A percentile compares a stretch with the other conserved stretches of the same genome.
These are phyloP conservation scores for Casuarina cunninghamiana DNA, from an alignment of 306 rosid species.

Conservation along the genomic window DNA sequence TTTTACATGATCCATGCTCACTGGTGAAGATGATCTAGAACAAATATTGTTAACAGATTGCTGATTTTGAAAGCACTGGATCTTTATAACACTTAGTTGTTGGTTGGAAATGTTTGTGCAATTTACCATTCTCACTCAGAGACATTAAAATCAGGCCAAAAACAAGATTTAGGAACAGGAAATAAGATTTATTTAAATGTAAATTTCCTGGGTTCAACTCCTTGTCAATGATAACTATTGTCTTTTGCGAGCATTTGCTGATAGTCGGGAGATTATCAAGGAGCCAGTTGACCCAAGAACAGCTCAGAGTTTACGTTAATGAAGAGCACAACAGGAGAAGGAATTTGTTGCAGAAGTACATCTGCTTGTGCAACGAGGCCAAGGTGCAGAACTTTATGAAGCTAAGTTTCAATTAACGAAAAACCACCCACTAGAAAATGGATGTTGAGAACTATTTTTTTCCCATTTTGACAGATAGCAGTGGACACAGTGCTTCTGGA, in stretches of 20 bases:
- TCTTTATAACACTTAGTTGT: no score
- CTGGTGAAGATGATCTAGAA: no score
- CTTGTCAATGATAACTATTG: background rate
- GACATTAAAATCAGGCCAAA: background rate
- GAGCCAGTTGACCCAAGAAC: slow-evolving; percentile 54
- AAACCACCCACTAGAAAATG: background rate
- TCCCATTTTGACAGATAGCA: slow-evolving; percentile 39
- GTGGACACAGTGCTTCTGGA: slow-evolving; percentile 78
- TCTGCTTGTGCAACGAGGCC: slow-evolving; percentile 56
- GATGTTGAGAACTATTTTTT: background rate
- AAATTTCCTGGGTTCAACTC: background rate
- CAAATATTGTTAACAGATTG: no score
- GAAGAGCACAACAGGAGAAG: slow-evolving; percentile 65
- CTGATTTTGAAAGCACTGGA: no score
- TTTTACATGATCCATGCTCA: no score
- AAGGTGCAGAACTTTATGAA: slow-evolving; percentile 40
- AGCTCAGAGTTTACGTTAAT: slow-evolving; percentile 52
- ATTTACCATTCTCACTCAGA: background rate
- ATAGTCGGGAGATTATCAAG: slow-evolving; percentile 68
- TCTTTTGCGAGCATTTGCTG: slow-evolving; percentile 7
- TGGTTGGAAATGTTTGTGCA: no score
- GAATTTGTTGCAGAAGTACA: slow-evolving; percentile 64
- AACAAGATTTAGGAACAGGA: background rate
- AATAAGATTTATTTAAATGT: background rate
- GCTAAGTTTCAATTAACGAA: background rate